Percentiles rank a stretch among this genome's conserved stretches.
Conservation (phyloP, 495 filamentous ascomycete species). For the Venustampulla echinocandica region DNA sequence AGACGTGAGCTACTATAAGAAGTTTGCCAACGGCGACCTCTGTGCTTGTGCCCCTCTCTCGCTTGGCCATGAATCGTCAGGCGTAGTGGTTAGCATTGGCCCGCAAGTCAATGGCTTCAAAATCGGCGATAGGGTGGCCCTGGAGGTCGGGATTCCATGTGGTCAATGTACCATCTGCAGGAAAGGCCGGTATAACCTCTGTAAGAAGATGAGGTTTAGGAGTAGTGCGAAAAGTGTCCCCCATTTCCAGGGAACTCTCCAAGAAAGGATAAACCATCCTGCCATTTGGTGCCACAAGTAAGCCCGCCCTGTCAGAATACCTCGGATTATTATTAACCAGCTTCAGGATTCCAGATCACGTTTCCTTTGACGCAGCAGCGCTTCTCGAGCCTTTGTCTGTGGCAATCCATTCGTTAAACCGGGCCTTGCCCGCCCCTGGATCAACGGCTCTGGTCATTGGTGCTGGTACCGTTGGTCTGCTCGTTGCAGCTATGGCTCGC, state of each 20-base stretch:
- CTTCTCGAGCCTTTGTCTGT: constrained; percentile 82
- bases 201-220: constrained; percentile 72
- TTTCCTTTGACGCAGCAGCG: constrained; percentile 69
- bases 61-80: constrained; percentile 73
- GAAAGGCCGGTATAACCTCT: constrained; percentile 81
- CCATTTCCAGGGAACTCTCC: constrained; percentile 84
- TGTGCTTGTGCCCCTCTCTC: constrained; percentile 62
- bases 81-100: constrained; percentile 57
- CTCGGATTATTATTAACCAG: constrained; percentile 17
- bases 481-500: constrained; percentile 63
- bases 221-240: constrained; percentile 76
- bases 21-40: constrained; percentile 78
- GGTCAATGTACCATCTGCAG: constrained; percentile 64
- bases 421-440: constrained; percentile 40
- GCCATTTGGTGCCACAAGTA: constrained; percentile 68
- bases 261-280: constrained; percentile 82
- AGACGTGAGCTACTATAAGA: constrained; percentile 77
- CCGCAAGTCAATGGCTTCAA: constrained; percentile 42
- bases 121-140: constrained; percentile 72
- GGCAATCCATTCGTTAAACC: constrained; percentile 71
- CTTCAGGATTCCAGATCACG: constrained; percentile 54
- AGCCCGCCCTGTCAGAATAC: constrained; percentile 13
- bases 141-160: constrained; percentile 82
- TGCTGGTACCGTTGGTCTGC: constrained; percentile 75
- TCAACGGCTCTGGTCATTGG: constrained; percentile 72